Base-by-base conservation (phyloP, 1,284 basidiomycete species). In the Puccinia hordei region DNA sequence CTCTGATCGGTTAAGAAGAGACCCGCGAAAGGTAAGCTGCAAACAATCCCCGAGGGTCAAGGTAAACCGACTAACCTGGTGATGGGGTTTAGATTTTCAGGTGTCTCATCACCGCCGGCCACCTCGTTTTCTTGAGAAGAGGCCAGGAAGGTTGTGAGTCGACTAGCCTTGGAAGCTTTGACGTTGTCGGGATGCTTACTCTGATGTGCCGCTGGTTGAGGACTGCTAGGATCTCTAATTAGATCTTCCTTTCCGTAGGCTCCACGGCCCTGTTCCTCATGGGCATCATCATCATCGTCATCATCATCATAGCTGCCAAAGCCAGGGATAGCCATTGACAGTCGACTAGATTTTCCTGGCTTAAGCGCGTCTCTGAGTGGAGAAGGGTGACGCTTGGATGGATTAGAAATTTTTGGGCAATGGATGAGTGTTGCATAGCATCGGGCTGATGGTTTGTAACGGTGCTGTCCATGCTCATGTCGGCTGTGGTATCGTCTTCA, bases 381-480 rank as follows among this genome's bases (percentile, higher is more conserved):
- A 63, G 77, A 27, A 30, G 24, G 27, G 41, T 57, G 17, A 24
- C 24, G n/a, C 53, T 30, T 10, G 27, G 74, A 13, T 24, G 51
- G n/a, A 30, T 51, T 53, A 27, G n/a, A 27, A 30, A 12, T 30
- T 51, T 5, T 22, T 49, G 33, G 15, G n/a, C 15, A 13, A 51
- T 15, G n/a, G 22, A n/a, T 12, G 13, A 22, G 41, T 35, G 30
- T 13, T 44, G 57, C 4, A 17, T 9, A 19, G 17, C 6, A 17
- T 1, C 55, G 8, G 6, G 63, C 35, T 35, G 74, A 27, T 65
- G 2, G 22, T 68, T 53, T 4, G 59, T 10, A 27, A 24, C 17
- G 8, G 55, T 44, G 17, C 71, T 55, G 30, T 72, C 77, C 15
- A 80, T 27, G 55, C 68, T 80, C 77, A 80, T 80, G 27, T 80